phyloP scores from a whole-genome alignment of 2,329 filamentous ascomycete genomes.

The Annulohypoxylon truncatum region DNA sequence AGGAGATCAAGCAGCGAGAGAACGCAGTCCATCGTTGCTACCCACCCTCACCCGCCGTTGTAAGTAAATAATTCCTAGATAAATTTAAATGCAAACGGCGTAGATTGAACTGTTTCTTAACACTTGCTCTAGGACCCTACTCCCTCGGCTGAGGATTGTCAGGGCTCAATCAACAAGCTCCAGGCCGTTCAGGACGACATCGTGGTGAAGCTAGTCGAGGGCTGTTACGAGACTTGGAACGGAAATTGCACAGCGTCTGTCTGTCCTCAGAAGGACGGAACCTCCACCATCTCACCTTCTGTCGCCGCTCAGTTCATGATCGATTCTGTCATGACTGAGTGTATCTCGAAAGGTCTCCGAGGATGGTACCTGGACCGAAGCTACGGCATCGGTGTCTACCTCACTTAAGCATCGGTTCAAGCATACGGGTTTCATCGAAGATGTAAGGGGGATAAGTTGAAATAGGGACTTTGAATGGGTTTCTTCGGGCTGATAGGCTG shows the following conservation, averaged over 20 bases:
- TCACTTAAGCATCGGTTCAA: constrained; percentile 32
- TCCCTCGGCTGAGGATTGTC: constrained; percentile 46
- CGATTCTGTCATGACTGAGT: constrained; percentile 42
- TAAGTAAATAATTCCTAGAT: neutral
- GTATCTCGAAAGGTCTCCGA: constrained; percentile 46
- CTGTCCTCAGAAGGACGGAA: constrained; percentile 44
- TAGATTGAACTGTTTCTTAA: neutral
- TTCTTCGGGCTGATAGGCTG: constrained; percentile 1
- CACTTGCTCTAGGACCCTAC: constrained; percentile 40
- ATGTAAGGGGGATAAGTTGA: neutral
- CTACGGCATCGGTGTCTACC: constrained; percentile 45
- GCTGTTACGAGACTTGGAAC: constrained; percentile 42
- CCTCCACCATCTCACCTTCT: constrained; percentile 41
- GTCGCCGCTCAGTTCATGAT: constrained; percentile 44
- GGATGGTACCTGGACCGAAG: constrained; percentile 47
- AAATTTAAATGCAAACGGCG: neutral
- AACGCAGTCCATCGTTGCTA: constrained; percentile 31
- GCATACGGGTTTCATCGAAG: neutral
- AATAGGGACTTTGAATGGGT: neutral
- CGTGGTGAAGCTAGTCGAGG: constrained; percentile 43
- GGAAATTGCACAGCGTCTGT: constrained; percentile 47
- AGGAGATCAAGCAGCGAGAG: constrained; percentile 17
- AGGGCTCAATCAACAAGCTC: constrained; percentile 42
- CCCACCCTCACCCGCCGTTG: neutral
- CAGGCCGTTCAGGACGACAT: constrained; percentile 38